Evolutionary conservation across 2,329 filamentous ascomycete genomes (phyloP), one percentile per base, ranked within the genome.

Genomic region (Phaeomoniella chlamydospora): DNA sequence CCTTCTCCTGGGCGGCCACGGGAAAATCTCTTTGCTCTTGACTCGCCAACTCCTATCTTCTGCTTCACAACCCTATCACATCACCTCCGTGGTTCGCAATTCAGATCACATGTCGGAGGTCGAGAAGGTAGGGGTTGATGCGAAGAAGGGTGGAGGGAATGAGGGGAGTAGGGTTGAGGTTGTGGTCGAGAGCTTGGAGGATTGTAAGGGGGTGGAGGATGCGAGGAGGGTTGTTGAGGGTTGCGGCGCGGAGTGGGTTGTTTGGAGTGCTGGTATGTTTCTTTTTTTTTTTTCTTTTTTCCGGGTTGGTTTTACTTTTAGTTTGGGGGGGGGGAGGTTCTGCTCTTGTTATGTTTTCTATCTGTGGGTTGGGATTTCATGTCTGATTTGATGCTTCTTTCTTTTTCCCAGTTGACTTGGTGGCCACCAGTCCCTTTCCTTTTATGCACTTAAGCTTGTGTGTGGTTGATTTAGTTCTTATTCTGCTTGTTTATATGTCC

Each of bases 1-100:
- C 40, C 74, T 87, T 41, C 59, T 90, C 45, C 72, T 90, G 43
- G 83, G 83, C 49, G 84, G 83, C 49, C 82, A 87, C 61, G 84
- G 84, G 60, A 84, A 86, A 54, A 59, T 90, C 40, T 72, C 82
- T 45, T 73, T 82, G 39, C 61, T 78, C 31, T 68, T 90, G 29
- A 90, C 83, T 5, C 80, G 80, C 2, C 68, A 87, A 40, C 74
- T 92, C 5, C 72, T 90, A 6, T n/a, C n/a, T n/a, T n/a, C n/a
- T n/a, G n/a, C n/a, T 30, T 66, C 74, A 35, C 74, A 77, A 44
- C 73, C 72, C 19, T 88, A 82, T 79, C 73, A 72, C 44, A 79
- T 92, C 37, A 86, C 80, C 40, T 83, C 77, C 53, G 64, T 90
- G 41, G 78, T 92, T 54, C 80, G 84, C 48, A 72, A 75, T 43